A percentile compares a stretch with the other conserved stretches of the same genome.
These are phyloP conservation scores for Suillus fuscotomentosus DNA, from an alignment of 768 basidiomycete species.

Conservation along the genomic window DNA sequence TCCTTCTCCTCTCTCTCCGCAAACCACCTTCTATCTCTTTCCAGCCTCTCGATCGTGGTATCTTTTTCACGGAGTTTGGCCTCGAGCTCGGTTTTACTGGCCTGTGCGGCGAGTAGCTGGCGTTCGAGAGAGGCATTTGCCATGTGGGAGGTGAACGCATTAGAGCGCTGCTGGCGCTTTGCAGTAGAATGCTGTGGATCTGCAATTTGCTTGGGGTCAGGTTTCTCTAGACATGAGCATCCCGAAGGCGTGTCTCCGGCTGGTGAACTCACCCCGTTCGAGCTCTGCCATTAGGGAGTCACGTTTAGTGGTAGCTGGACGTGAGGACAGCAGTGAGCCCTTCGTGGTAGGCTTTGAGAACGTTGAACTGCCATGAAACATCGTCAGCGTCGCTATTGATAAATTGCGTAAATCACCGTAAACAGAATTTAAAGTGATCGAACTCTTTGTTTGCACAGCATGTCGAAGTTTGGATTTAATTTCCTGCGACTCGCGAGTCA, in stretches of 20 bases:
- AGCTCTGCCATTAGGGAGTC: slow-evolving; percentile 68
- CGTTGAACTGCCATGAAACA: slow-evolving; percentile 1
- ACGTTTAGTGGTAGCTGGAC: slow-evolving; percentile 48
- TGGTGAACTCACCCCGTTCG: slow-evolving; percentile 48
- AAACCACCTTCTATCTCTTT: slow-evolving; percentile 68
- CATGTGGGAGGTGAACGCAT: slow-evolving; percentile 60
- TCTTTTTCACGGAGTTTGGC: slow-evolving; percentile 68
- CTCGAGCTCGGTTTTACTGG: slow-evolving; percentile 63
- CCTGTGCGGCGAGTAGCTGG: slow-evolving; percentile 61
- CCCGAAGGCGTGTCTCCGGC: not conserved
- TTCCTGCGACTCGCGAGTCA: not conserved
- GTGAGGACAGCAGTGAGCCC: slow-evolving; percentile 9
- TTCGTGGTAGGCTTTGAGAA: not conserved
- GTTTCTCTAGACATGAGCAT: slow-evolving; percentile 2
- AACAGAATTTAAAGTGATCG: not conserved
- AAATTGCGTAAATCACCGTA: not conserved
- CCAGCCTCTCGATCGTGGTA: slow-evolving; percentile 57
- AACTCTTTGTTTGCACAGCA: not conserved
- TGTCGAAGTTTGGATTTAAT: not conserved
- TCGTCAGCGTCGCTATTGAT: not conserved
- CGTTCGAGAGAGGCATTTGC: slow-evolving; percentile 64
- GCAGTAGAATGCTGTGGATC: slow-evolving; percentile 66
- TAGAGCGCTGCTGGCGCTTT: slow-evolving; percentile 64
- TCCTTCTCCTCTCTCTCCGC: slow-evolving; percentile 69
- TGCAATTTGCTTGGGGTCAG: slow-evolving; percentile 21